Evolutionary conservation across 2,329 filamentous ascomycete species (phyloP).

Genomic region (Zymoseptoria brevis): DNA sequence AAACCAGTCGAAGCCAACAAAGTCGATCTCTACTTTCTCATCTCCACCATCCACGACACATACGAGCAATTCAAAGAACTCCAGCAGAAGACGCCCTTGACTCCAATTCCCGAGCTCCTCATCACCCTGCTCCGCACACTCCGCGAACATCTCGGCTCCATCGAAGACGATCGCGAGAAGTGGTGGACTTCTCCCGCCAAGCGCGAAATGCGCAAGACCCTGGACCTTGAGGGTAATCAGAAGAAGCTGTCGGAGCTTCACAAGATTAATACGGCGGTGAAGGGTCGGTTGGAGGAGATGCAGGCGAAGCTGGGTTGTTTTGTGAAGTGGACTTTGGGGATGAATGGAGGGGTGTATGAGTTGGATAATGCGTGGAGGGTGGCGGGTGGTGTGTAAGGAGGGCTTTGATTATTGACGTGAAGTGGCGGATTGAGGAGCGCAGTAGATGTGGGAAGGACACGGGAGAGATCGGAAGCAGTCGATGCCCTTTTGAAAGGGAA

Average conservation of each 20-base stretch:
- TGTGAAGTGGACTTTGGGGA: conserved; percentile 16
- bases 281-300: conserved; percentile 9
- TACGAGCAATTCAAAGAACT: conserved; percentile 3
- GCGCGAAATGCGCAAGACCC: conserved; percentile 7
- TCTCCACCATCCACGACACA: conserved; percentile 11
- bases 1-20: conserved; percentile 12
- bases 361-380: conserved; percentile 6
- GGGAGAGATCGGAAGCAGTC: not conserved
- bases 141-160: conserved; percentile 4
- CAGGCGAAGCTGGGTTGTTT: conserved; percentile 13
- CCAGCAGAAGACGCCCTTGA: not conserved
- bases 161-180: conserved; percentile 13
- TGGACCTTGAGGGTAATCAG: conserved; percentile 11
- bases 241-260: conserved; percentile 16
- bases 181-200: conserved; percentile 18
- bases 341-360: conserved; percentile 14
- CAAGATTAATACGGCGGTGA: conserved; percentile 18
- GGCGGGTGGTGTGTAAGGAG: not conserved
- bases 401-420: not conserved
- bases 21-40: conserved; percentile 11
- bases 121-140: conserved; percentile 14
- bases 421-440: not conserved
- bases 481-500: not conserved
- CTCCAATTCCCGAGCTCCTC: conserved; percentile 1
- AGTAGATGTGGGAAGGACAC: not conserved